Evolutionary conservation across 129 eudicot species (phyloP), one percentile per base, ranked within the genome.

Genomic region (Flaveria trinervia): DNA sequence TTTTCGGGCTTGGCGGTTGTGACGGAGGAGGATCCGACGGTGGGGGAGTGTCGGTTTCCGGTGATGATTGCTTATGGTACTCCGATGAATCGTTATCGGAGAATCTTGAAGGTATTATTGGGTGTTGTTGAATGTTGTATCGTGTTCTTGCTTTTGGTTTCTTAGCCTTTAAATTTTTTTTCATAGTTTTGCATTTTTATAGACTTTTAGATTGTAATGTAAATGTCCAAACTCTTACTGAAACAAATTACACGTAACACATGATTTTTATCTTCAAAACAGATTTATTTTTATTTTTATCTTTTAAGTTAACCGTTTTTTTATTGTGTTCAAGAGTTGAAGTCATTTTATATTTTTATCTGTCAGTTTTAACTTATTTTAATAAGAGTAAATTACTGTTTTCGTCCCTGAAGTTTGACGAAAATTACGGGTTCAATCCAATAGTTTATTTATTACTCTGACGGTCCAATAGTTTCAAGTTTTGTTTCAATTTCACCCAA

Each of bases 1-100:
- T 93, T 93, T 74, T 73, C 87, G 3, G 98, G 97, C 44, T 77
- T 86, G 79, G 92, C 88, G 25, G 45, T 68, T 70, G 30, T 88
- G 72, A 90, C 97, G 1, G 78, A 82, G 14, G 81, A 87, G 68
- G 97, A 93, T 79, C 98, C 97, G 2, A 90, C 98, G 0, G 86
- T 86, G 14, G 89, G 79, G 8, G 80, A 64, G 15, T 93, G 98
- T 55, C 77, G 67, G 69, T 93, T 93, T 66, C 98, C 97, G 15
- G 83, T 93, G 51, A 88, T 88, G 98, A 84, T 93, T 65, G 97
- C 88, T 51, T 65, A 78, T 55, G 89, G 95, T 14, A 64, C 87
- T 23, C 70, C 92, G 11, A 71, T 86, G 73, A 18, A 30, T 4
- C 80, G 82, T 85, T 92, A 84, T 17, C 81, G 68, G 70, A 89